Conservation (phyloP, 1,139 yeast genomes). For the Hyphopichia khmerensis region DNA sequence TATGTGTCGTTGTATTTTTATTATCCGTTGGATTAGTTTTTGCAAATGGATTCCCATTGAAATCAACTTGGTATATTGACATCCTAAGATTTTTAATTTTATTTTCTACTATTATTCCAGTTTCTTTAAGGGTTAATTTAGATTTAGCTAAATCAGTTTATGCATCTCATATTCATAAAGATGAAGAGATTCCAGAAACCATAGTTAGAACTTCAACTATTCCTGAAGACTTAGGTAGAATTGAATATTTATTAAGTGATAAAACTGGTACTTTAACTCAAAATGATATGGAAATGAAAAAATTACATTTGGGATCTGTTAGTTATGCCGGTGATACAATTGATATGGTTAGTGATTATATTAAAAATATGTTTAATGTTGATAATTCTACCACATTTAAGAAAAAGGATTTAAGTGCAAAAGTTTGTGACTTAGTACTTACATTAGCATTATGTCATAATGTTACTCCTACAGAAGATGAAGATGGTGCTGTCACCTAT, state of each 20-base stretch:
- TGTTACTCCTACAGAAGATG: constrained; percentile 80
- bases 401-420: constrained; percentile 59
- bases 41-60: constrained; percentile 69
- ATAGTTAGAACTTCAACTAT: constrained; percentile 96
- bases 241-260: constrained; percentile 88
- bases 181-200: constrained; percentile 74
- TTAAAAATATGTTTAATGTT: constrained; percentile 31
- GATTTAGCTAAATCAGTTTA: constrained; percentile 96
- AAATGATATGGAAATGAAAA: constrained; percentile 96
- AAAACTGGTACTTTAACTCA: constrained; percentile 98
- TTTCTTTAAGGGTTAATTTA: constrained; percentile 86
- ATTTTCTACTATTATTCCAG: constrained; percentile 95
- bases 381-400: constrained; percentile 19
- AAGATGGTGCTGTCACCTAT: constrained; percentile 65
- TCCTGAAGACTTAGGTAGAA: constrained; percentile 96
- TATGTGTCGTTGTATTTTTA: constrained; percentile 82
- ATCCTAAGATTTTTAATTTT: constrained; percentile 86
- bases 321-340: constrained; percentile 90
- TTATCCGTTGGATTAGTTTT: constrained; percentile 77
- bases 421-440: constrained; percentile 76
- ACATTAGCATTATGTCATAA: constrained; percentile 93
- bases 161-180: constrained; percentile 93
- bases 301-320: constrained; percentile 87
- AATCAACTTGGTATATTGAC: constrained; percentile 79
- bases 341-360: constrained; percentile 80